Evolutionary conservation across 139 green algal species (phyloP), one percentile per base, ranked within the genome.

Genomic region (Marvania coccoides): DNA sequence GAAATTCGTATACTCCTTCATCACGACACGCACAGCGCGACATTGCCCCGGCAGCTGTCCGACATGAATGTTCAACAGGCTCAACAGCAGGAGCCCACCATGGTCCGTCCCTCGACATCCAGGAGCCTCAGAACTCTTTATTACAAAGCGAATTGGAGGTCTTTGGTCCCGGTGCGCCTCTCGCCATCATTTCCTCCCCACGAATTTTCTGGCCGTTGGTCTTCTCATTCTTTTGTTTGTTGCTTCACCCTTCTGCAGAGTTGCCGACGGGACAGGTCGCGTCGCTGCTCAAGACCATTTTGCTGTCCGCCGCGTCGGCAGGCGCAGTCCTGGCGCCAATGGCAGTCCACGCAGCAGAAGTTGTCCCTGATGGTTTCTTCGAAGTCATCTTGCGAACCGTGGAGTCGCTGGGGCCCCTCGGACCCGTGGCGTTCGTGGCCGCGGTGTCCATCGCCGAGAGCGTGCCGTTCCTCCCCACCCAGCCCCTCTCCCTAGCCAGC

Each of bases 381-480:
- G 28, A 70, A 57, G 19, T 31, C 28, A 40, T 63, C 8, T 30
- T 57, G 42, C 31, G n/a, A 35, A 58, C 77, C 30, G 76, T 91
- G 15, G 77, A 91, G 35, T 61, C 54, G 2, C 64, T 92, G 58
- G 88, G 88, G 0, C 81, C 87, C 0, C 69, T 63, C 39, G 88
- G 88, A 14, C 63, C 64, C 0, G 66, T 81, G 0, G 31, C 81
- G 8, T 92, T 94, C 61, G 63, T 91, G 8, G 14, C 63, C 14
- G 69, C 79, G 12, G 80, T 94, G 2, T 81, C 81, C 53, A n/a
- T 78, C 1, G 67, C 59, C 19, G 87, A 95, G 80, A 85, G 88
- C 74, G 79, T 95, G 9, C 89, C 89, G 4, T 72, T 95, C 10
- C 85, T 95, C 36, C 89, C 89, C 4, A 95, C 73, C 76, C 85